phyloP scores from a whole-genome alignment of 257 asterid genomes.

The Solanum pimpinellifolium region DNA sequence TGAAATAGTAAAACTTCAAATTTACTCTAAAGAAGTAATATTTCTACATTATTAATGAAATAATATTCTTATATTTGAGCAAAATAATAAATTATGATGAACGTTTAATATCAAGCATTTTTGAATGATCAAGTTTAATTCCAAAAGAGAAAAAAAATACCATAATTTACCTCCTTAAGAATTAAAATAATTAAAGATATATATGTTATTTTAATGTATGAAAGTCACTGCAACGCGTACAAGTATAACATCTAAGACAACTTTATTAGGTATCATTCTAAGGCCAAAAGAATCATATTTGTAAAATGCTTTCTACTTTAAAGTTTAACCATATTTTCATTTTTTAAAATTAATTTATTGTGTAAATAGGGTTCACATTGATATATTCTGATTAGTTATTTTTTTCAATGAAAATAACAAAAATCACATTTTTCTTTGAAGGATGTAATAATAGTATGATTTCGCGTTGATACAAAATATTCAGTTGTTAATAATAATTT shows the following conservation, averaged over 20 bases:
- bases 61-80: neutral
- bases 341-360: too few relatives aligned
- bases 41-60: too few relatives aligned
- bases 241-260: neutral
- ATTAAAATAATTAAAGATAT: too few relatives aligned
- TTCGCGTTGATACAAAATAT: neutral
- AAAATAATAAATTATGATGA: neutral
- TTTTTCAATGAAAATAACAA: neutral
- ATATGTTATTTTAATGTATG: neutral
- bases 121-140: neutral
- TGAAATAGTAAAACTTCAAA: neutral
- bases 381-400: too few relatives aligned
- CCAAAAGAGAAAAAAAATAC: too few relatives aligned
- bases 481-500: too few relatives aligned
- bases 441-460: neutral
- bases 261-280: neutral
- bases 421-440: neutral
- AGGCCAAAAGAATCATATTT: neutral
- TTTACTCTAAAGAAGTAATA: neutral
- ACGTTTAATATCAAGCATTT: neutral
- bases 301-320: neutral
- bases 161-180: too few relatives aligned
- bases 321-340: neutral
- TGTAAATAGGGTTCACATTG: neutral
- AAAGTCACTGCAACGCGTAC: neutral